Evolutionary conservation across 106 monocot genomes (phyloP), one percentile per base, ranked within the genome.

Genomic region (Dioscorea zingiberensis): DNA sequence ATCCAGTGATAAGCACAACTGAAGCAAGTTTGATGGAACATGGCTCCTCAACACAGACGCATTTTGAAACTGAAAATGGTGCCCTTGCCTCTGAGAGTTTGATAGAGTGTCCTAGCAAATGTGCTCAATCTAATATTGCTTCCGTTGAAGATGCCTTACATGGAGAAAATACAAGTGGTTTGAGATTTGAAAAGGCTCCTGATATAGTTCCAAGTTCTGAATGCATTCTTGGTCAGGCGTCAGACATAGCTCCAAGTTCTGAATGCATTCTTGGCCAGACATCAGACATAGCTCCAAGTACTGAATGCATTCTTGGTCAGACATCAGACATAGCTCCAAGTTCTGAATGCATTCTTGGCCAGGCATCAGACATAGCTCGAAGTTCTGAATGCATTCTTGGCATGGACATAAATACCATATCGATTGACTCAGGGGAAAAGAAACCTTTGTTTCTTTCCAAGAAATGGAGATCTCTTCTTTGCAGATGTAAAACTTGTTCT

Each of bases 361-460:
- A 38, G 10, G 10, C 38, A 38, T 6, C 38, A 8, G 38, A 38
- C 10, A 38, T 38, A 61, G 55, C 27, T 55, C 68, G 59, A 47
- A 62, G 54, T 64, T 13, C 68, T 47, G 70, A 82, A 65, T 93
- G 98, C 73, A 74, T 77, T 38, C 72, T 89, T 78, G 89, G 72
- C 21, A 24, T 71, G 29, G 72, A 89, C 63, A 69, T 98, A 57
- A 80, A 75, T 69, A 30, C 49, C 59, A 45, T 57, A 29, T 49
- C 74, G 47, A 23, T 54, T 57, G 61, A 16, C 58, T 25, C 47
- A 30, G 86, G 77, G 58, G 74, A 84, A 63, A 82, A 67, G 59
- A 82, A 65, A 44, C 88, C 98, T 4, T 66, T 98, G 72, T 93
- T 98, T 78, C 84, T 93, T 62, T 89, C 74, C 12, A 98, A 71